Conservation (phyloP, 2,329 filamentous ascomycete species). For the Penicillium sp. region DNA sequence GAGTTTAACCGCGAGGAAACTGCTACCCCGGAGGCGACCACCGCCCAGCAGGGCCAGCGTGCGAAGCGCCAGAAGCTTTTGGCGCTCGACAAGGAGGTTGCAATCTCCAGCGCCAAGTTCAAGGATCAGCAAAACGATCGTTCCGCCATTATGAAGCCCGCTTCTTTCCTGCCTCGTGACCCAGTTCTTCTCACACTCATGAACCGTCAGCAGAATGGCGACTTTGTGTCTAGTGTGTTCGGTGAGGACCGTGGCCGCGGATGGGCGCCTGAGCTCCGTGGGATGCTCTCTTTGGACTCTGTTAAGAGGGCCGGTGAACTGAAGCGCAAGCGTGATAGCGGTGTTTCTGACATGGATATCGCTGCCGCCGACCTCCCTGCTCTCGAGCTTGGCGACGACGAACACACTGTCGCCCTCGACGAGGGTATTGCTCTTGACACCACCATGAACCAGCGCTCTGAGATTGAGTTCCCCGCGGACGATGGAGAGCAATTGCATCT, state of each 20-base stretch:
- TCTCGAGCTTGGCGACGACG: slow-evolving; percentile 65
- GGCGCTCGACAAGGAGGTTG: slow-evolving; percentile 76
- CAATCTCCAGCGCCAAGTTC: slow-evolving; percentile 74
- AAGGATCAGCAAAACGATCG: slow-evolving; percentile 84
- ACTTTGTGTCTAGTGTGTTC: slow-evolving; percentile 85
- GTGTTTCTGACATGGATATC: slow-evolving; percentile 76
- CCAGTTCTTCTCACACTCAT: slow-evolving; percentile 83
- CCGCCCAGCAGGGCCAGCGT: slow-evolving; percentile 68
- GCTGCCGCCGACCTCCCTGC: slow-evolving; percentile 65
- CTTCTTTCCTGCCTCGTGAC: slow-evolving; percentile 82
- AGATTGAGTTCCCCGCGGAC: slow-evolving; percentile 68
- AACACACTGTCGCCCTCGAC: slow-evolving; percentile 52
- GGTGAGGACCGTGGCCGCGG: slow-evolving; percentile 73
- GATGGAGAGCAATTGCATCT: slow-evolving; percentile 51
- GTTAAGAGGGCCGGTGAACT: slow-evolving; percentile 75
- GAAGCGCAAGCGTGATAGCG: slow-evolving; percentile 92
- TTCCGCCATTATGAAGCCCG: slow-evolving; percentile 79
- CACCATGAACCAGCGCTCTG: slow-evolving; percentile 52
- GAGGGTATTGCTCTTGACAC: slow-evolving; percentile 55
- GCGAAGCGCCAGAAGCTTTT: slow-evolving; percentile 80
- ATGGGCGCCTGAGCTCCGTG: slow-evolving; percentile 91
- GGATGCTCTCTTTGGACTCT: slow-evolving; percentile 85
- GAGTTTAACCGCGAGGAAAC: slow-evolving; percentile 21
- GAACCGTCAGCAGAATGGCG: slow-evolving; percentile 87
- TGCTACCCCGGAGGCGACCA: slow-evolving; percentile 51